phyloP scores from a whole-genome alignment of 306 rosid species.

The Quercus mongolica region DNA sequence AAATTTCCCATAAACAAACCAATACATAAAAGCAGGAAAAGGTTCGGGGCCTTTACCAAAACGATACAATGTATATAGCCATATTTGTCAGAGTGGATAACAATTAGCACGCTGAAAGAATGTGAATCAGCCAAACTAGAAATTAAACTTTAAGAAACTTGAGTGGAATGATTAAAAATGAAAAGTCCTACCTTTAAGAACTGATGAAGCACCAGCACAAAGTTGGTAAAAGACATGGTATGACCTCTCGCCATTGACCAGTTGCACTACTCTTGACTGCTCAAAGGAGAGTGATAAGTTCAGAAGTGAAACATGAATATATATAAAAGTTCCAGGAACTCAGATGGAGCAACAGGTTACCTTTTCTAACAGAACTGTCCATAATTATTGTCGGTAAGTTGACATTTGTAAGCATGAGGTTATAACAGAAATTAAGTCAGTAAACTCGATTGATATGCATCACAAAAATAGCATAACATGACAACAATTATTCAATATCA shows the following conservation, averaged over 20 bases:
- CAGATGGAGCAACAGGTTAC: conserved; percentile 44
- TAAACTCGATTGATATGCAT: conserved; percentile 14
- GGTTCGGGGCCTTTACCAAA: neutral
- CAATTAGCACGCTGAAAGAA: neutral
- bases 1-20: neutral
- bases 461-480: conserved; percentile 14
- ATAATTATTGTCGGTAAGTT: conserved; percentile 20
- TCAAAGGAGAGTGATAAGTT: conserved; percentile 26
- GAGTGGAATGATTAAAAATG: neutral
- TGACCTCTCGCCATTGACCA: conserved; percentile 71
- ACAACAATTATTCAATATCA: conserved; percentile 13
- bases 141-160: neutral
- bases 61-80: neutral
- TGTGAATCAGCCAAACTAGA: neutral
- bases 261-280: conserved; percentile 92
- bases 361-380: conserved; percentile 82
- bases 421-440: conserved; percentile 41
- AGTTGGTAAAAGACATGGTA: conserved; percentile 94
- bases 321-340: conserved; percentile 22
- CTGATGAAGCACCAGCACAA: conserved; percentile 79
- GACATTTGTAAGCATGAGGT: conserved; percentile 33
- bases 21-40: neutral
- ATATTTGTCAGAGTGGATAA: neutral
- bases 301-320: conserved; percentile 32
- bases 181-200: conserved; percentile 62